Percentiles rank a stretch among this genome's conserved stretches.
phyloP scores from a whole-genome alignment of 2,329 filamentous ascomycete genomes.

The Raffaelea ambrosiae region DNA sequence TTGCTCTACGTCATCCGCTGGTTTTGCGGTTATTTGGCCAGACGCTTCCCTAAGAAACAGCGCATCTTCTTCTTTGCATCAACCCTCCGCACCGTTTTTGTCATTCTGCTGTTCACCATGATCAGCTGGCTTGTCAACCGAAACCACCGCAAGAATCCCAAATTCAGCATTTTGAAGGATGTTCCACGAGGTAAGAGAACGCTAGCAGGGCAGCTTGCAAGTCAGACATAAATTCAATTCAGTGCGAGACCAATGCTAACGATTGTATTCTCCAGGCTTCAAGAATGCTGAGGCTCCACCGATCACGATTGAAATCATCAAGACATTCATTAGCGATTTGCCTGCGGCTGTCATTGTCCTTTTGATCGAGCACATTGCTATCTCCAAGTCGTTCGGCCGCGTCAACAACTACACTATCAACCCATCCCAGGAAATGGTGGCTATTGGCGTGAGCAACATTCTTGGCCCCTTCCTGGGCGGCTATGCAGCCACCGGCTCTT shows the following conservation, averaged over 20 bases:
- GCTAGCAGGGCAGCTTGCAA: too few relatives aligned
- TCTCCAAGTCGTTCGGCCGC: conserved; percentile 95
- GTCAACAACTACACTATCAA: conserved; percentile 97
- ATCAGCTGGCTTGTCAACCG: conserved; percentile 82
- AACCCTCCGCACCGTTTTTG: conserved; percentile 82
- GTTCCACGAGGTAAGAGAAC: conserved; percentile 61
- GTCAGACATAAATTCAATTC: too few relatives aligned
- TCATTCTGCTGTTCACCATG: conserved; percentile 86
- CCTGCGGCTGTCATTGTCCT: conserved; percentile 86
- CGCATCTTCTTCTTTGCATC: conserved; percentile 85
- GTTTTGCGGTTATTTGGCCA: conserved; percentile 55
- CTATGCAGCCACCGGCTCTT: conserved; percentile 78
- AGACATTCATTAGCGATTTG: conserved; percentile 60
- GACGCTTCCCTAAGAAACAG: conserved; percentile 57
- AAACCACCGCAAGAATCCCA: conserved; percentile 49
- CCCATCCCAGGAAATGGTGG: conserved; percentile 92
- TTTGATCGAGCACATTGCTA: conserved; percentile 94
- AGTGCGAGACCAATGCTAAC: neutral
- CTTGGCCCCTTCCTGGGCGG: conserved; percentile 86
- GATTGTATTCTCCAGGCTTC: conserved; percentile 51
- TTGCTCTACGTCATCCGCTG: conserved; percentile 70
- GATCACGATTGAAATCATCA: conserved; percentile 58
- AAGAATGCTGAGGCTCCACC: conserved; percentile 67
- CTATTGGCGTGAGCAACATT: conserved; percentile 86
- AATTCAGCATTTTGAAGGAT: conserved; percentile 64